These are phyloP conservation scores for Colletotrichum sp. DNA, from an alignment of 2,329 filamentous ascomycete genomes.

Conservation along the genomic window DNA sequence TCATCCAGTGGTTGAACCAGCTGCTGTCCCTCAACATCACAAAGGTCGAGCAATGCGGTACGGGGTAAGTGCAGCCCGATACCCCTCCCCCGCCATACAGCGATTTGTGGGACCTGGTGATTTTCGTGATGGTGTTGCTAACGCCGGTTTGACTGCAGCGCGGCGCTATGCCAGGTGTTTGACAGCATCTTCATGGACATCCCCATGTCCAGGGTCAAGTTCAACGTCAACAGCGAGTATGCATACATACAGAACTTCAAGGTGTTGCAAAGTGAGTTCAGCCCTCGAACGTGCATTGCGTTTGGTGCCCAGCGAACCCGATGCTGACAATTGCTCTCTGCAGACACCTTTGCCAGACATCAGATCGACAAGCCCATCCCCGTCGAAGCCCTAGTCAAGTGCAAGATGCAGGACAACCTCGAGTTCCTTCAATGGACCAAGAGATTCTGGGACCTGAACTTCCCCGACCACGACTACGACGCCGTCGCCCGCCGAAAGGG, in stretches of 20 bases:
- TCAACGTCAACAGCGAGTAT: slow-evolving; percentile 97
- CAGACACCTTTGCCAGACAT: slow-evolving; percentile 86
- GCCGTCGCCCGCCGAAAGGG: slow-evolving; percentile 85
- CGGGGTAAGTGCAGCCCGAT: slow-evolving; percentile 72
- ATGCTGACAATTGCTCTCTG: neutral
- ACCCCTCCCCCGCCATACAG: slow-evolving; percentile 31
- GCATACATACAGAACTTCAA: slow-evolving; percentile 99
- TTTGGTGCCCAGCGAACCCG: neutral
- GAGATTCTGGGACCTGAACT: slow-evolving; percentile 97
- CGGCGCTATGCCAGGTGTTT: slow-evolving; percentile 95
- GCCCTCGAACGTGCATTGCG: neutral
- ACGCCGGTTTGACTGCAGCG: slow-evolving; percentile 57
- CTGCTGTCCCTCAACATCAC: slow-evolving; percentile 97
- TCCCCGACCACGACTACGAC: slow-evolving; percentile 96
- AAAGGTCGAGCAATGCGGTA: slow-evolving; percentile 99
- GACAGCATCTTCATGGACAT: slow-evolving; percentile 98
- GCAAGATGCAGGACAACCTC: slow-evolving; percentile 99
- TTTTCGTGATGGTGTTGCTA: slow-evolving; percentile 23
- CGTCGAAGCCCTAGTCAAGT: slow-evolving; percentile 89
- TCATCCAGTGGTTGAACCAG: slow-evolving; percentile 96
- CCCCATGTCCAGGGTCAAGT: slow-evolving; percentile 95
- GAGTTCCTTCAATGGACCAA: slow-evolving; percentile 98
- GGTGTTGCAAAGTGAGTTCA: slow-evolving; percentile 83
- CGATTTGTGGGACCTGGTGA: slow-evolving; percentile 16
- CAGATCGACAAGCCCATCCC: slow-evolving; percentile 88